Evolutionary conservation across 139 green algal species (phyloP), one percentile per base, ranked within the genome.

Genomic region (Closterium sp.): DNA sequence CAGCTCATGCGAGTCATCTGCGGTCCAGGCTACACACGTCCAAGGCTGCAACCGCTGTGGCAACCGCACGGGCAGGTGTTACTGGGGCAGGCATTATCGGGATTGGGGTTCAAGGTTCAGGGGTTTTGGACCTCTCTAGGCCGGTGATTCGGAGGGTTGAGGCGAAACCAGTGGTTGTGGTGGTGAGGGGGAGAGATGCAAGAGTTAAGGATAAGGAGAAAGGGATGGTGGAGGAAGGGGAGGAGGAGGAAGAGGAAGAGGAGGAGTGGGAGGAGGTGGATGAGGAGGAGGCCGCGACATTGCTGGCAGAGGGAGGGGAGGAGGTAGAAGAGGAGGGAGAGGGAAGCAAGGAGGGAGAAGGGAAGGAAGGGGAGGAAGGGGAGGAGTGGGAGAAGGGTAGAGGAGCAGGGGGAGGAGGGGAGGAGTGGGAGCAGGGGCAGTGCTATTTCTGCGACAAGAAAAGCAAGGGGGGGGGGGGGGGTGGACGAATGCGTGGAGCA

Each of bases 401-500:
- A 16, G 90, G 66, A 66, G 64, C 90, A 3, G 90, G 35, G 30
- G 88, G 25, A 55, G 55, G 94, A 93, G 25, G 92, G 4, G 84
- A 92, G 69, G 90, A 96, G 4, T 99, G 97, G 97, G 97, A 99
- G 91, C 89, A 96, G 43, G 88, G 95, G 2, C 92, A 94, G 38
- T 96, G 94, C 90, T 94, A 99, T 87, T 99, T 99, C 95, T 94
- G 91, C 38, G 16, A 32, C 8, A 96, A 98, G 94, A 97, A 97
- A 93, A 34, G 87, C 31, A 94, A 97, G 89, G 10, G 12, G 64
- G n/a, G n/a, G n/a, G n/a, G n/a, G n/a, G n/a, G 64, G 12, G 12
- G 64, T 83, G 64, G 64, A 83, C 12, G 64, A 83, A 16, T 98
- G 98, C 93, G 93, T 99, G 91, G 97, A 98, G 93, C 97, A 99